Evolutionary conservation across 805 yeast genomes (phyloP), one percentile per base, ranked within the genome.

Genomic region (Candida methanosorbosa): DNA sequence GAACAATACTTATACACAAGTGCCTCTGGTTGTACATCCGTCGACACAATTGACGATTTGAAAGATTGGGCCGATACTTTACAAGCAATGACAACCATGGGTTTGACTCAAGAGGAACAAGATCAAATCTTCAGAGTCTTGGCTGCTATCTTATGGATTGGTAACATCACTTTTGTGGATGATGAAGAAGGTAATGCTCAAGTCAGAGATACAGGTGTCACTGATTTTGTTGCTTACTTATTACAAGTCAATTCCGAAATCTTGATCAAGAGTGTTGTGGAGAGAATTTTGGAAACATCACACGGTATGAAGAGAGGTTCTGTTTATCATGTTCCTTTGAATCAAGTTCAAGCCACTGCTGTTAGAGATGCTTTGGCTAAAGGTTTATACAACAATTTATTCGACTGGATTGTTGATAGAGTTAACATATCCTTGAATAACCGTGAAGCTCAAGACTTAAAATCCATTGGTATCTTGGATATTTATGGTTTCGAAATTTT

Each of bases 401-500:
- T 92, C 51, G 97, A 92, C 41, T 88, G 97, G 97, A 87, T 92
- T 50, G 97, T 92, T 14, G 83, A 69, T 36, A 75, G 97, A 52
- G 95, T 92, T 29, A 92, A 92, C 56, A 60, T 66, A 30, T 83
- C 97, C 0, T 69, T 92, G 48, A 75, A 75, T 17, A 69, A 70
- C 38, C 42, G 48, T 38, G 66, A 64, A 8, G 57, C 66, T 22
- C 41, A 42, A 27, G 40, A 39, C 14, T 57, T 60, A 39, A 83
- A 80, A 51, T 81, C 95, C 19, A 80, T 92, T 49, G 97, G 97
- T 44, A 88, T 88, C 47, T 68, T 88, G 52, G 97, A 88, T 74
- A 88, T 90, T 45, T 88, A 88, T 54, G 97, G 97, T 9, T 88
- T 88, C 63, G 97, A 88, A 59, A 90, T 90, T 52, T 88, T 88